Evolutionary conservation across 805 yeast species (phyloP), one percentile per base, ranked within the genome.

Genomic region (Clavispora asparagi): DNA sequence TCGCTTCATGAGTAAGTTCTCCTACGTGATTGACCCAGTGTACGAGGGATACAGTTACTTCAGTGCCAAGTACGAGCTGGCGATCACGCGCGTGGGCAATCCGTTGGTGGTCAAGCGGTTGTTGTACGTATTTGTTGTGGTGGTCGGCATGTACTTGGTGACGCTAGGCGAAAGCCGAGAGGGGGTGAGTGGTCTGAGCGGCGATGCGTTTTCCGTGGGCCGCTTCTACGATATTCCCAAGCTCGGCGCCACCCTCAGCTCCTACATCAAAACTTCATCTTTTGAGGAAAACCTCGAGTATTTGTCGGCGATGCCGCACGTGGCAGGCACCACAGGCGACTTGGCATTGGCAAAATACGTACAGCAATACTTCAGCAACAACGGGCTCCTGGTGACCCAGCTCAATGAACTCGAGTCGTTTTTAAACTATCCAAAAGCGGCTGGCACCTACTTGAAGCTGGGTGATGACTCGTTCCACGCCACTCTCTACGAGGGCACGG

Each of bases 271-370:
- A 56, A 62, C 72, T 7, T 74, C 77, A 23, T 63, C 78, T 19
- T 70, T 92, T 63, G 82, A 82, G 56, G 82, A 79, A 40, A 81
- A 83, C 51, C 58, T 85, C 47, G 85, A 86, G 54, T 87, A 87
- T 56, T 60, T 89, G 23, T 81, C 91, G 26, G 77, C 86, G 7
- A 80, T 89, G 81, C 89, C 96, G 3, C 97, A 90, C 61, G 65
- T 85, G 52, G 81, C 97, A 0, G 98, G 98, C 3, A 84, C 97
- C 2, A 78, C 81, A 13, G 98, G 96, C 16, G 97, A 89, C 62
- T 64, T 81, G 48, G 77, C 92, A 0, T 65, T 90, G 32, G 83
- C 89, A 1, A 72, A 76, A 47, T 89, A 83, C 59, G 70, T 91
- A 13, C 73, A 79, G 49, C 77, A 76, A 23, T 77, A 78, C 41